These are phyloP conservation scores for Fusarium poae DNA, from an alignment of 2,329 filamentous ascomycete species.

Conservation along the genomic window DNA sequence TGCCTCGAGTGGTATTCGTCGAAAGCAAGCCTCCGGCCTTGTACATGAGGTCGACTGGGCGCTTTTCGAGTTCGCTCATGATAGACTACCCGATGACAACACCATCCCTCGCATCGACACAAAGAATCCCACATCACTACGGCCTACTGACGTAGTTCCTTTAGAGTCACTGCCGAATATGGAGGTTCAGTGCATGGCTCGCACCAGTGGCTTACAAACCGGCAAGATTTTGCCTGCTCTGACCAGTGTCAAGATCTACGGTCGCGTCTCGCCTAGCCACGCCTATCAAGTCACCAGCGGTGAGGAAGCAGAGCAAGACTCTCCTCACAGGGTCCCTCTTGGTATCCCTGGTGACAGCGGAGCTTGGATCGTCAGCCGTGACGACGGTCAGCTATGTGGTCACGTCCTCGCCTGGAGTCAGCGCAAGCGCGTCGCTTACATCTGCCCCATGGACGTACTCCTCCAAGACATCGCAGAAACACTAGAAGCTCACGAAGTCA, in stretches of 20 bases:
- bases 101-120: conserved; percentile 64
- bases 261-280: conserved; percentile 82
- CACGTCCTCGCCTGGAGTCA: conserved; percentile 91
- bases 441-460: conserved; percentile 93
- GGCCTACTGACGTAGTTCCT: conserved; percentile 71
- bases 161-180: conserved; percentile 76
- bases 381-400: conserved; percentile 83
- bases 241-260: conserved; percentile 88
- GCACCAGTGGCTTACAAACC: conserved; percentile 85
- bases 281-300: conserved; percentile 71
- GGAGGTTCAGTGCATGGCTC: conserved; percentile 87
- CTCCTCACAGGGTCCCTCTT: conserved; percentile 56
- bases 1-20: conserved; percentile 88
- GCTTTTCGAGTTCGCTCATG: conserved; percentile 81
- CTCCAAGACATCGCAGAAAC: conserved; percentile 87
- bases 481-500: conserved; percentile 76
- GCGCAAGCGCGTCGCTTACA: conserved; percentile 85
- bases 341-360: conserved; percentile 90
- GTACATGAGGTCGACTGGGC: conserved; percentile 97
- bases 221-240: conserved; percentile 83
- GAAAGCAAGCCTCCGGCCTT: conserved; percentile 77
- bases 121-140: conserved; percentile 49
- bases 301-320: conserved; percentile 37
- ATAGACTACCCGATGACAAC: conserved; percentile 79
- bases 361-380: conserved; percentile 89